phyloP scores from a whole-genome alignment of 176 grass and related monocot species.

The Areca catechu region DNA sequence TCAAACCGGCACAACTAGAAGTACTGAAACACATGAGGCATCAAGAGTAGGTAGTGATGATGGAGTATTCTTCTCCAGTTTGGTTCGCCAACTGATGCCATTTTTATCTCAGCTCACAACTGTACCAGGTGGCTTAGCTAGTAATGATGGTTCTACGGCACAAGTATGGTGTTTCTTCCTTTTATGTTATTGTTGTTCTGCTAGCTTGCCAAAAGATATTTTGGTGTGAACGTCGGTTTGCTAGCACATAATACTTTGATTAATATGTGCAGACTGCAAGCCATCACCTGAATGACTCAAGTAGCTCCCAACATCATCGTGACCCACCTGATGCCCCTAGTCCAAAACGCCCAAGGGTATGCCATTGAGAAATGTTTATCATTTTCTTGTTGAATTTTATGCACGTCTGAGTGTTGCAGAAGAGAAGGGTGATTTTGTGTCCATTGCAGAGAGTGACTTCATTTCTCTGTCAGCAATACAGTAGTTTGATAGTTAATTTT shows the following conservation, averaged over 20 bases:
- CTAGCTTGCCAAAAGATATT: background rate
- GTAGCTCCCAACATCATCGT: constrained; percentile 28
- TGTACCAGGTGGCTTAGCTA: constrained; percentile 17
- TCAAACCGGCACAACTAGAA: constrained; percentile 25
- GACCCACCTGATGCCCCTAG: constrained; percentile 56
- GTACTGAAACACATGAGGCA: constrained; percentile 26
- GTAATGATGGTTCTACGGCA: constrained; percentile 1
- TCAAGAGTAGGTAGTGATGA: constrained; percentile 47
- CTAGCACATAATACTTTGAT: constrained; percentile 1
- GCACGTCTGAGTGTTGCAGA: too few relatives aligned
- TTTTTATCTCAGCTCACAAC: constrained; percentile 51
- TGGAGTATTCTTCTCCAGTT: constrained; percentile 60
- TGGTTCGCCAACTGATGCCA: constrained; percentile 79
- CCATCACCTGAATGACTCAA: constrained; percentile 45
- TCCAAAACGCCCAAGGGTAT: constrained; percentile 80
- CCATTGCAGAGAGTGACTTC: too few relatives aligned
- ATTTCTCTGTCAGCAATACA: too few relatives aligned
- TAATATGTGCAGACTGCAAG: constrained; percentile 26
- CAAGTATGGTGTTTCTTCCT: constrained; percentile 14
- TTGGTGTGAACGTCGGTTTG: background rate
- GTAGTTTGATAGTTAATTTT: too few relatives aligned
- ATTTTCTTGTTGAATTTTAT: too few relatives aligned
- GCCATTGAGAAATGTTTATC: too few relatives aligned
- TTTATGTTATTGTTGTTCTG: background rate
- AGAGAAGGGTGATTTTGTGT: too few relatives aligned